Evolutionary conservation across 208 protist species (phyloP).

Genomic region (Vickermania ingenoplastis): DNA sequence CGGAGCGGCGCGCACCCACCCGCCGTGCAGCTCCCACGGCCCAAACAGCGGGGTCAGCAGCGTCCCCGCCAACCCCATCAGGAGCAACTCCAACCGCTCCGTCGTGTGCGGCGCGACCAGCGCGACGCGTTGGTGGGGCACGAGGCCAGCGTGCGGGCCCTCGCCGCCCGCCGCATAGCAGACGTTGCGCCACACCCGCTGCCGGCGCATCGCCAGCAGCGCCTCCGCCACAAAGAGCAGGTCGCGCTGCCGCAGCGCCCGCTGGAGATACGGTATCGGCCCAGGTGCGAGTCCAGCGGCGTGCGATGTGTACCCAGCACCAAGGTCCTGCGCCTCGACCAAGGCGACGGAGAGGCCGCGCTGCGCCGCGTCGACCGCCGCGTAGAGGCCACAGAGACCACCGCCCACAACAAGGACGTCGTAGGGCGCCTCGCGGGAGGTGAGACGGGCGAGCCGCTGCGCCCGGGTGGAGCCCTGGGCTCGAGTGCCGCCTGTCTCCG

Average conservation of each 20-base stretch:
- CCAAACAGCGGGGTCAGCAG: constrained; percentile 33
- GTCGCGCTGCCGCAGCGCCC: constrained; percentile 68
- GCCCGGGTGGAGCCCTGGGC: constrained; percentile 6
- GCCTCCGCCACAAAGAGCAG: constrained; percentile 34
- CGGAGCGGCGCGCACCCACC: not conserved
- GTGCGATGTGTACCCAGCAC: constrained; percentile 19
- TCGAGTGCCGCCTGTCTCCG: not conserved
- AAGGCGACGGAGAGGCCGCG: constrained; percentile 63
- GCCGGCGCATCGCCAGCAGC: constrained; percentile 23
- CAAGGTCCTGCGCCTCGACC: constrained; percentile 64
- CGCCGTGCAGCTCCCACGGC: constrained; percentile 10
- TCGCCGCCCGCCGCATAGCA: constrained; percentile 16
- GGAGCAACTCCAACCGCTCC: not conserved
- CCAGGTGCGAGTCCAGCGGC: constrained; percentile 30
- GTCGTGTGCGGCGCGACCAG: not conserved
- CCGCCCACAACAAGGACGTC: constrained; percentile 75
- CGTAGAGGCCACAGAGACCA: constrained; percentile 60
- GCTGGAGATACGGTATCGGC: constrained; percentile 59
- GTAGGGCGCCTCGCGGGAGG: constrained; percentile 4
- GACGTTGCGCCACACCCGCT: constrained; percentile 53
- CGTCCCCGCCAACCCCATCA: constrained; percentile 11
- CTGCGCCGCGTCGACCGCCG: constrained; percentile 72
- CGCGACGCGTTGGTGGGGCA: not conserved
- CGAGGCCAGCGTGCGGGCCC: not conserved
- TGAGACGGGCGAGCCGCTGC: constrained; percentile 15